Conservation (phyloP, 2,329 filamentous ascomycete species). For the Microsporum canis region DNA sequence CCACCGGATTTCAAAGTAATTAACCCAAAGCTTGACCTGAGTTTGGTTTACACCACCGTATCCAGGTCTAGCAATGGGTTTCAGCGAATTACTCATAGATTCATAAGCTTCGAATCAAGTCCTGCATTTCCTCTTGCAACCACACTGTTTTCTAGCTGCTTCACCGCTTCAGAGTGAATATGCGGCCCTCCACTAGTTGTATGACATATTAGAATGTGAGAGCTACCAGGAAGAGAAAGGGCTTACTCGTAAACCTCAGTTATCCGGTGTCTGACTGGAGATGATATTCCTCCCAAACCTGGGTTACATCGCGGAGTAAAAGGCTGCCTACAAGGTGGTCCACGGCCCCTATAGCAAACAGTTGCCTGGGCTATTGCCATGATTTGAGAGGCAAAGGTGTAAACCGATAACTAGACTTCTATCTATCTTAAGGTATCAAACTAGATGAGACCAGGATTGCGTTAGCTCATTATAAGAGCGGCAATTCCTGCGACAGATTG, state of each 20-base stretch:
- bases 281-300: background rate
- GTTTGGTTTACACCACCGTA: slow-evolving; percentile 24
- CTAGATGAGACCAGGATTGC: too few relatives aligned
- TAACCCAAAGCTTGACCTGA: slow-evolving; percentile 26
- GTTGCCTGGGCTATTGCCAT: background rate
- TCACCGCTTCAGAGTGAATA: background rate
- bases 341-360: background rate
- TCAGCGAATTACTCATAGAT: background rate
- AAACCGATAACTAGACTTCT: too few relatives aligned
- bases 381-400: too few relatives aligned
- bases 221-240: background rate
- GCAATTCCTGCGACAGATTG: too few relatives aligned
- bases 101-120: slow-evolving; percentile 16
- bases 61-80: slow-evolving; percentile 22
- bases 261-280: background rate
- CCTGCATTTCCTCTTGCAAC: background rate
- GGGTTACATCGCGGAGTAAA: slow-evolving; percentile 5
- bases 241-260: background rate
- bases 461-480: too few relatives aligned
- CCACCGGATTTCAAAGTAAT: slow-evolving; percentile 28
- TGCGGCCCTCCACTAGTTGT: background rate
- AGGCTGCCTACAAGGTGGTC: slow-evolving; percentile 4
- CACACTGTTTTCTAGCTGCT: slow-evolving; percentile 7
- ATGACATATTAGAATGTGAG: background rate
- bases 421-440: too few relatives aligned